Evolutionary conservation across 2,329 filamentous ascomycete species (phyloP), one percentile per base, ranked within the genome.

Genomic region (Fusarium cicatricum): DNA sequence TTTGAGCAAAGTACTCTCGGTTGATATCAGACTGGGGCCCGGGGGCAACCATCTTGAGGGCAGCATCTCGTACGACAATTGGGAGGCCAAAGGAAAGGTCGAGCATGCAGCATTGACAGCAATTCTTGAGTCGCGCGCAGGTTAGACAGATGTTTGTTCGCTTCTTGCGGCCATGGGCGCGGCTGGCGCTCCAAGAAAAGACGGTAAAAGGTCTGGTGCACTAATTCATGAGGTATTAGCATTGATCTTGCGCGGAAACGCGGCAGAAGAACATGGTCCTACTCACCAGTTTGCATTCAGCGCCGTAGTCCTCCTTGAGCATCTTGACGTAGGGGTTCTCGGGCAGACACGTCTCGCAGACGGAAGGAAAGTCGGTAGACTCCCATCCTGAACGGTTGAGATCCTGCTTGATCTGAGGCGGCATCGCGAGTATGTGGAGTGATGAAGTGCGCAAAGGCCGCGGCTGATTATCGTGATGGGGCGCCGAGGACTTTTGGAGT

Each of bases 251-350:
- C 33, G 38, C 33, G 36, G 52, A 48, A 42, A 47, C 17, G 19
- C 43, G 17, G 43, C 21, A 16, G 10, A 23, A 37, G 21, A 36
- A 31, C 11, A 45, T 33, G 31, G 26, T 31, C 40, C 5, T 33
- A 55, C 73, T 48, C 70, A 79, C 77, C 64, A 90, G 80, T 80
- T 90, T 90, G 82, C 90, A 92, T 77, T 93, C 90, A 52, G 90
- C 91, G 68, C 92, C 95, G 70, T 96, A 88, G 75, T 99, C 94
- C 72, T 98, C 92, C 77, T 99, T 99, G 57, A 99, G 83, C 93
- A 99, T 98, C 77, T 98, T 95, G 37, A 99, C 95, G 71, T 96
- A 99, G 2, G 94, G 94, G 70, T 98, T 98, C 59, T 97, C 93
- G 14, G 94, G 93, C 2, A 99, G 85, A 74, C 95, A 99, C 71